Evolutionary conservation across 768 basidiomycete genomes (phyloP), one percentile per base, ranked within the genome.

Genomic region (Lentinula boryana): DNA sequence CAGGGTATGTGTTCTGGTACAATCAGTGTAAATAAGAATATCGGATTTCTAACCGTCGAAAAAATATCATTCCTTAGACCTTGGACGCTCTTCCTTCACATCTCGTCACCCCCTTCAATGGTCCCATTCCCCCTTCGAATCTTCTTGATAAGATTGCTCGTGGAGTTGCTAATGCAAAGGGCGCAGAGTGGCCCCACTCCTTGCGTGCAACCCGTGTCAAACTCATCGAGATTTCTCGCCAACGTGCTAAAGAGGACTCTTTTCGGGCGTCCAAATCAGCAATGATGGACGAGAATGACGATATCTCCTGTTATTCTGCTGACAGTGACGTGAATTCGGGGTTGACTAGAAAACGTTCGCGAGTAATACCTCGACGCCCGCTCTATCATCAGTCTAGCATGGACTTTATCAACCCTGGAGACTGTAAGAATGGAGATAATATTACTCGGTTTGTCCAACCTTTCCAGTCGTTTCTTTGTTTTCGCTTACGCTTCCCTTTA

Each of bases 141-240:
- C 82, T 93, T 21, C 84, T 94, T 62, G 91, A 94, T 72, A 91
- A 90, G 76, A 86, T 94, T 64, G 89, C 92, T 10, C 84, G 89
- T 13, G 86, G 89, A 56, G 84, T 94, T 62, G 75, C 81, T 8
- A 78, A 88, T 32, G 87, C 88, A 55, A 92, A 92, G 68, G 90
- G 88, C 13, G 71, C 77, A 35, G 89, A 89, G 60, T 94, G 91
- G 92, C 88, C 89, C 1, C 89, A 93, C 67, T 91, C 91, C 23
- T 68, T 89, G 52, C 88, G 89, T 58, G 84, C 89, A 40, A 94
- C 92, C 8, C 89, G 92, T 63, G 79, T 84, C 67, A 93, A 92
- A 71, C 84, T 94, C 53, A 82, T 91, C 64, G 89, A 93, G 64
- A 78, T 93, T 40, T 84, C 88, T n/a, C 87, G 87, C 62, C 65